Percentiles rank a stretch among this genome's conserved stretches.
These are phyloP conservation scores for Coemansia sp. DNA, from an alignment of 192 early-diverging fungal species.

Conservation along the genomic window DNA sequence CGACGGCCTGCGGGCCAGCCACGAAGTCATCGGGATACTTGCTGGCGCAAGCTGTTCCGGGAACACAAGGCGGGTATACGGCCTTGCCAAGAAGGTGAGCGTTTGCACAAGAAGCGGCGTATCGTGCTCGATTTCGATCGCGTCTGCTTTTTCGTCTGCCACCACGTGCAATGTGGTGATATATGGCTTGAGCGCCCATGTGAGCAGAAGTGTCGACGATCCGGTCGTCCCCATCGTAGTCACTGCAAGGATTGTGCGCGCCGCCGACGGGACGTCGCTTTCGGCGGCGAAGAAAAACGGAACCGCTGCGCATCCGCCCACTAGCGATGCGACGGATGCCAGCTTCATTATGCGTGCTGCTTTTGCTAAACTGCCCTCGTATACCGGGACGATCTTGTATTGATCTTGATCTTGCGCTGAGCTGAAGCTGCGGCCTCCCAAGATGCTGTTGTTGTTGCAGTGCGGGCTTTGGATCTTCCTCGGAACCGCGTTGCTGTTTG, in stretches of 20 bases:
- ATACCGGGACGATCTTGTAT: constrained; percentile 6
- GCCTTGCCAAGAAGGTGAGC: constrained; percentile 34
- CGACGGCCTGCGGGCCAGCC: constrained; percentile 14
- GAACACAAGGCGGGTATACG: constrained; percentile 32
- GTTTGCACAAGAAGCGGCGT: constrained; percentile 44
- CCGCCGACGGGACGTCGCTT: constrained; percentile 41
- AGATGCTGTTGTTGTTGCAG: not conserved
- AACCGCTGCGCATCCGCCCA: constrained; percentile 39
- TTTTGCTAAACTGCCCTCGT: constrained; percentile 40
- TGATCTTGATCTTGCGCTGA: not conserved
- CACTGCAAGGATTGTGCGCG: constrained; percentile 35
- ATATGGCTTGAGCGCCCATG: constrained; percentile 45
- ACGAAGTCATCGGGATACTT: constrained; percentile 37
- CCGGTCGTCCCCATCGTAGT: constrained; percentile 50
- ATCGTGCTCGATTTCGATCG: not conserved
- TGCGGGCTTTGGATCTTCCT: not conserved
- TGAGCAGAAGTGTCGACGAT: constrained; percentile 34
- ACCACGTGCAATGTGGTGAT: constrained; percentile 20
- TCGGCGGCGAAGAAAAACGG: constrained; percentile 46
- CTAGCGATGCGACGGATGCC: constrained; percentile 41
- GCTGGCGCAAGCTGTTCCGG: constrained; percentile 29
- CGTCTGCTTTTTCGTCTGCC: not conserved
- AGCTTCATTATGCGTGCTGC: constrained; percentile 50
- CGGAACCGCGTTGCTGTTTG: not conserved
- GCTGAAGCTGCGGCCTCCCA: not conserved